Base-by-base conservation (phyloP, 2,329 filamentous ascomycete species). In the Atkinsonella texensis region DNA sequence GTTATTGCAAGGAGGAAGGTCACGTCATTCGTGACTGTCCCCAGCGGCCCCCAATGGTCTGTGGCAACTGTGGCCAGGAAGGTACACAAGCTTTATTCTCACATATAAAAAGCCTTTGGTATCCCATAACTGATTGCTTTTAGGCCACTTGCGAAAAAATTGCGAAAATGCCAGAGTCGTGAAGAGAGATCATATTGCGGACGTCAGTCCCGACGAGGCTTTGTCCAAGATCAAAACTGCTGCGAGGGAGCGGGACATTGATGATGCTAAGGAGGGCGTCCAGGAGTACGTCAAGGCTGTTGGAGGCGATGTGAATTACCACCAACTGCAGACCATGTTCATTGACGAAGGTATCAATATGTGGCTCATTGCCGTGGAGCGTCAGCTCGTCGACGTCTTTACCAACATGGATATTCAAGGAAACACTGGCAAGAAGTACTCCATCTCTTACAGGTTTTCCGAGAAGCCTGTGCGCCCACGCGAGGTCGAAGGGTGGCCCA, bases 401-500 rank as follows among this genome's bases (percentile, higher is more conserved):
- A 85, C 81, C 54, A 83, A 85, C 65, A 84, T 87, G 79, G 83
- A 87, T 56, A 69, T 87, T 1, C 83, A 87, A 60, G 84, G 84
- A 5, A 79, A 84, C 54, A 69, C 84, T 18, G 75, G 76, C 52
- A 81, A 81, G 65, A 81, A 81, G 62, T 87, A 76, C 58, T 76
- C 75, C 1, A 71, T 87, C 48, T 78, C 77, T 0, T 81, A 83
- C 61, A 79, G 84, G 47, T 80, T 82, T 57, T 73, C 72, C 1
- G 65, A 74, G 33, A 78, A 78, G 56, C 77, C 83, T 0, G 64
- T 69, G 18, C 77, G 81, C 3, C 77, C 77, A 32, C 77, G 77
- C 49, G 78, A 86, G 63, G 72, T 71, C 18, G 71, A 77, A 1
- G 63, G 69, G 1, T 88, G 82, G 80, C 84, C 84, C 4, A 65